Percentiles rank a stretch among this genome's conserved stretches.
These are phyloP conservation scores for Stagonosporopsis rhizophila DNA, from an alignment of 2,329 filamentous ascomycete species.

Conservation along the genomic window DNA sequence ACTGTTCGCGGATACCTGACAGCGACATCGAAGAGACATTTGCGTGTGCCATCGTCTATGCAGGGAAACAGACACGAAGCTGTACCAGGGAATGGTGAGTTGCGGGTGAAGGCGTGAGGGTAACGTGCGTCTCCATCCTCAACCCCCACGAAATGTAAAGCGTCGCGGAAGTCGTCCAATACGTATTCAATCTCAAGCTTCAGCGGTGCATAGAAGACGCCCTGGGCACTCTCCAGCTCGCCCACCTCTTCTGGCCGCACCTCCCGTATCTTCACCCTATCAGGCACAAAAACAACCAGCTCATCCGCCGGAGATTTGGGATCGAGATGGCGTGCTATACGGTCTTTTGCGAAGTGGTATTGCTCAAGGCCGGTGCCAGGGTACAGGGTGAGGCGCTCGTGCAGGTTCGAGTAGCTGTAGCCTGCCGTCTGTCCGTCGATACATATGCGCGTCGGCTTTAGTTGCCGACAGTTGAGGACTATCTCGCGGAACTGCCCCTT, in stretches of 20 bases:
- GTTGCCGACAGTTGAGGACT: slow-evolving; percentile 68
- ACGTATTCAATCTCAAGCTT: slow-evolving; percentile 77
- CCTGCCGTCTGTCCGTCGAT: slow-evolving; percentile 50
- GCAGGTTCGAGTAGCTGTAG: slow-evolving; percentile 67
- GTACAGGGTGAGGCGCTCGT: slow-evolving; percentile 69
- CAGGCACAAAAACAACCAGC: slow-evolving; percentile 65
- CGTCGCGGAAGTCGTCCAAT: slow-evolving; percentile 79
- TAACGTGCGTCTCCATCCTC: slow-evolving; percentile 81
- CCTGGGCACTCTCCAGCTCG: slow-evolving; percentile 33
- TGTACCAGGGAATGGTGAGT: slow-evolving; percentile 77
- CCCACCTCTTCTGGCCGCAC: slow-evolving; percentile 60
- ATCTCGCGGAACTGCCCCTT: slow-evolving; percentile 62
- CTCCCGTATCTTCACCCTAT: slow-evolving; percentile 67
- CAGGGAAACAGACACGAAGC: slow-evolving; percentile 92
- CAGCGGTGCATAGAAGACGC: slow-evolving; percentile 62
- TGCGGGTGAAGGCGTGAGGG: slow-evolving; percentile 89
- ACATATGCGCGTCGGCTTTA: slow-evolving; percentile 61
- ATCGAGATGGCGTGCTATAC: slow-evolving; percentile 65
- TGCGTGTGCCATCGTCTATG: slow-evolving; percentile 81
- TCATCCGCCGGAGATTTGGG: slow-evolving; percentile 60
- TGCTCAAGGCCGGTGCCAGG: slow-evolving; percentile 70
- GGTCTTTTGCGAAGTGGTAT: slow-evolving; percentile 77
- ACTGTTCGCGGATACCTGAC: slow-evolving; percentile 86
- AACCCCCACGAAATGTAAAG: slow-evolving; percentile 88
- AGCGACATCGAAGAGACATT: slow-evolving; percentile 86